Percentiles rank a stretch among this genome's conserved stretches.
Conservation (phyloP, 2,329 filamentous ascomycete genomes). For the Fusarium aywerte region DNA sequence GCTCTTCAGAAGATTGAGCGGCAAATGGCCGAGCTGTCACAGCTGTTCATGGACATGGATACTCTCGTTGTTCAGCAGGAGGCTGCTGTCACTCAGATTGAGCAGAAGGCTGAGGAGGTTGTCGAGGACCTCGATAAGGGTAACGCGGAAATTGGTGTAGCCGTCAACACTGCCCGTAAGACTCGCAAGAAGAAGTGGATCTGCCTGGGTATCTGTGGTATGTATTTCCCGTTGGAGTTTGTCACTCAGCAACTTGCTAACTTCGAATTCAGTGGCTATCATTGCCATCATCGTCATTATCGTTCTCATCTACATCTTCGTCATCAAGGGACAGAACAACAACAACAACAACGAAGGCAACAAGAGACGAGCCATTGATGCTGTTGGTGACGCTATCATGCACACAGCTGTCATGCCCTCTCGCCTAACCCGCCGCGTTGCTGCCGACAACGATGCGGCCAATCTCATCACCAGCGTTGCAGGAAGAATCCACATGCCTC, state of each 20-base stretch:
- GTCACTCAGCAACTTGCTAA: constrained; percentile 40
- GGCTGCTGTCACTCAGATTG: constrained; percentile 80
- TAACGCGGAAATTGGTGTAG: constrained; percentile 83
- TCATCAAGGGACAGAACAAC: constrained; percentile 50
- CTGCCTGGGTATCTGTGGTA: constrained; percentile 80
- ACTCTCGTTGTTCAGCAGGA: constrained; percentile 89
- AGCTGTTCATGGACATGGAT: constrained; percentile 91
- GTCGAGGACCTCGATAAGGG: constrained; percentile 85
- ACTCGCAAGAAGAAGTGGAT: constrained; percentile 97
- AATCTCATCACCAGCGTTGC: constrained; percentile 32
- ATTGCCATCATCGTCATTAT: constrained; percentile 63
- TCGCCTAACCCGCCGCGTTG: constrained; percentile 30
- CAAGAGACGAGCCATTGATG: constrained; percentile 49
- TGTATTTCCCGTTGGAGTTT: constrained; percentile 40
- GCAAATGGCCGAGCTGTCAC: constrained; percentile 86
- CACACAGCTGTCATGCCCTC: constrained; percentile 35
- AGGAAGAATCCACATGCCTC: constrained; percentile 43
- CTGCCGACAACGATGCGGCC: constrained; percentile 11
- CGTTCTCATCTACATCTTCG: constrained; percentile 61
- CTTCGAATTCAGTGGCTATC: constrained; percentile 58
- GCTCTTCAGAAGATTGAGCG: constrained; percentile 92
- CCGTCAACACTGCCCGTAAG: constrained; percentile 81
- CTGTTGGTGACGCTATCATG: constrained; percentile 38
- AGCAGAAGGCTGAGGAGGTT: constrained; percentile 87
- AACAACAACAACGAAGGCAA: constrained; percentile 43